Evolutionary conservation across 2,329 filamentous ascomycete species (phyloP).

Genomic region (Ascochyta clinopodiicola): DNA sequence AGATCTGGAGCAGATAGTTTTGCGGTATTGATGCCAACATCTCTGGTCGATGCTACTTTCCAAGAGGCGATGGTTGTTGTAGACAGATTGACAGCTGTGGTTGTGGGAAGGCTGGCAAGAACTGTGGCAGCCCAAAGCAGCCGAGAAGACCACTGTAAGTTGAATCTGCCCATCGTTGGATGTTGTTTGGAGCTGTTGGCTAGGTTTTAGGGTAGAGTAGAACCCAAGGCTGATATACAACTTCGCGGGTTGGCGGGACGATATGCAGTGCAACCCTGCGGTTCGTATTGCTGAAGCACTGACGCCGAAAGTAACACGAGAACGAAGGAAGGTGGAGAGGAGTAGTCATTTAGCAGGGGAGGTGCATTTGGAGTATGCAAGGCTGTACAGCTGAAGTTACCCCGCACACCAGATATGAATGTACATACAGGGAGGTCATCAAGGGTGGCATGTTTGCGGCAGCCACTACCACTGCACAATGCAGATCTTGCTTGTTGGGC

Average conservation of each 20-base stretch:
- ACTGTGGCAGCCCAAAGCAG: slow-evolving; percentile 6
- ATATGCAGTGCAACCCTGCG: slow-evolving; percentile 8
- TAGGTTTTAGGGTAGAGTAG: neutral
- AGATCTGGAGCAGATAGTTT: slow-evolving; percentile 30
- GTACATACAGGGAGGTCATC: neutral
- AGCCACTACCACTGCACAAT: slow-evolving; percentile 1
- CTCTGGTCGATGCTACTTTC: slow-evolving; percentile 28
- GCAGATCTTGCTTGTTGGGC: slow-evolving; percentile 1
- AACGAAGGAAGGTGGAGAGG: slow-evolving; percentile 14
- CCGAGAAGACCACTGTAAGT: neutral
- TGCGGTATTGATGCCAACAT: slow-evolving; percentile 25
- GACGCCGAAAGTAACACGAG: slow-evolving; percentile 11
- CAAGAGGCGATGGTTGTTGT: slow-evolving; percentile 27
- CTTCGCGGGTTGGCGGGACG: slow-evolving; percentile 4
- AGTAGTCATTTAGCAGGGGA: slow-evolving; percentile 3
- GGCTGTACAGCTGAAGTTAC: slow-evolving; percentile 2
- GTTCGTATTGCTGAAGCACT: slow-evolving; percentile 4
- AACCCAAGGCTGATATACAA: slow-evolving; percentile 5
- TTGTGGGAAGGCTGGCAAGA: neutral
- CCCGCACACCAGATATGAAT: neutral
- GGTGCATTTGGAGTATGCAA: slow-evolving; percentile 10
- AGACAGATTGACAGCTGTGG: slow-evolving; percentile 8
- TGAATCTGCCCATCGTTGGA: neutral
- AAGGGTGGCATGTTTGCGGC: slow-evolving; percentile 11
- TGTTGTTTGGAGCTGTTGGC: neutral